Conservation (phyloP, 2,329 filamentous ascomycete genomes). For the Aspergillus amoenus region DNA sequence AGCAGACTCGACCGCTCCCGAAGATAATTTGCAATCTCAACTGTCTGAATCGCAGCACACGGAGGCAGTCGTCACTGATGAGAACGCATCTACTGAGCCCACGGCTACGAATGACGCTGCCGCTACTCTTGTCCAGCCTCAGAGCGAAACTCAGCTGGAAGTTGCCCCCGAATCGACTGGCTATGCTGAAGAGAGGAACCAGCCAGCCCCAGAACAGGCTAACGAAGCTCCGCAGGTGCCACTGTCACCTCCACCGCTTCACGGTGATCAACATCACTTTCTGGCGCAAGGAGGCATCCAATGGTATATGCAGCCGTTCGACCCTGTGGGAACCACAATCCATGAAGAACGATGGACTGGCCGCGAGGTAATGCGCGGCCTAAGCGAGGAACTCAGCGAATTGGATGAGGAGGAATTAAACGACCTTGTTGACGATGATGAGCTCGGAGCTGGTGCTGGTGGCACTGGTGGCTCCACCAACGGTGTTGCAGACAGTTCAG, state of each 20-base stretch:
- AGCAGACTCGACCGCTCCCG: conserved; percentile 12
- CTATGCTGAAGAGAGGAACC: conserved; percentile 25
- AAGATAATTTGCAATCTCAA: conserved; percentile 13
- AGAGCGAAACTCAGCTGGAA: conserved; percentile 23
- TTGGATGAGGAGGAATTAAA: conserved; percentile 88
- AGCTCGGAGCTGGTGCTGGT: conserved; percentile 24
- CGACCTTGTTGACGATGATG: conserved; percentile 63
- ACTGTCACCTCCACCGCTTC: conserved; percentile 40
- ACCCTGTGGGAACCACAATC: conserved; percentile 76
- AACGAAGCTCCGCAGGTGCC: conserved; percentile 24
- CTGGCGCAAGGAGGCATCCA: conserved; percentile 74
- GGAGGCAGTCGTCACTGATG: background rate
- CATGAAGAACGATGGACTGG: conserved; percentile 73
- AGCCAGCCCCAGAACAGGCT: conserved; percentile 49
- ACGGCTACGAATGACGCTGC: conserved; percentile 18
- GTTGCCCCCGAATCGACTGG: conserved; percentile 27
- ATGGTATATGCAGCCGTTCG: conserved; percentile 83
- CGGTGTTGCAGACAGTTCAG: background rate
- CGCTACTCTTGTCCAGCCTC: conserved; percentile 36
- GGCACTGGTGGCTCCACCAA: conserved; percentile 13
- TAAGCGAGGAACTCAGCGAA: conserved; percentile 87
- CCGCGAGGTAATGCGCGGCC: conserved; percentile 66
- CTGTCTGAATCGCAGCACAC: conserved; percentile 2
- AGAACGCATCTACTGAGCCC: conserved; percentile 13
- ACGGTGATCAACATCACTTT: conserved; percentile 46